Evolutionary conservation across 2,329 filamentous ascomycete genomes (phyloP).

Genomic region (Gyromitra esculenta): DNA sequence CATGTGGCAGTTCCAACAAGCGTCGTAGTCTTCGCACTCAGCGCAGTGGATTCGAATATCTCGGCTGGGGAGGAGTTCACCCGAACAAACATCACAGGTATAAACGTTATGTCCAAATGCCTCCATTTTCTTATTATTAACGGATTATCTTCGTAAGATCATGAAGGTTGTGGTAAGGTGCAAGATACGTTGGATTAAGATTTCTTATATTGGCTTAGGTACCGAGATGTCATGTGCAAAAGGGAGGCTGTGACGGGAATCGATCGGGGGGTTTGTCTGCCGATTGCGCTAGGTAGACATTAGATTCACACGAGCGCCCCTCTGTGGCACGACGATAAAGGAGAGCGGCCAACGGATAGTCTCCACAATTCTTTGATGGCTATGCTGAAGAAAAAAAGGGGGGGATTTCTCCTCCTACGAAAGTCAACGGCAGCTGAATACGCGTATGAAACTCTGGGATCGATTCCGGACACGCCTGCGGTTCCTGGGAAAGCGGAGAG

Average conservation of each 20-base stretch:
- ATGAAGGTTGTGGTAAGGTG: background rate
- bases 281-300: constrained; percentile 12
- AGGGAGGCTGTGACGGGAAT: constrained; percentile 7
- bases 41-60: constrained; percentile 17
- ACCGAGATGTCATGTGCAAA: background rate
- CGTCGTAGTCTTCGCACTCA: constrained; percentile 20
- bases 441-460: background rate
- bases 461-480: background rate
- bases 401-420: background rate
- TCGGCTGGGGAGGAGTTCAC: constrained; percentile 6
- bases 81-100: constrained; percentile 18
- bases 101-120: background rate
- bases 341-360: constrained; percentile 13
- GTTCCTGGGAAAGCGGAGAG: background rate
- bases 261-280: constrained; percentile 7
- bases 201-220: constrained; percentile 7
- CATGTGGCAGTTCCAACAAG: constrained; percentile 26
- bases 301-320: background rate
- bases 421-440: constrained; percentile 7
- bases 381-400: background rate
- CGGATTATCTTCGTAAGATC: constrained; percentile 4
- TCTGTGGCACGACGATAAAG: constrained; percentile 16
- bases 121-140: constrained; percentile 16
- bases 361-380: background rate
- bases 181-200: background rate